A percentile compares a stretch with the other conserved stretches of the same genome.
Evolutionary conservation across 2,329 filamentous ascomycete species (phyloP).

Genomic region (Epichloe scottii): DNA sequence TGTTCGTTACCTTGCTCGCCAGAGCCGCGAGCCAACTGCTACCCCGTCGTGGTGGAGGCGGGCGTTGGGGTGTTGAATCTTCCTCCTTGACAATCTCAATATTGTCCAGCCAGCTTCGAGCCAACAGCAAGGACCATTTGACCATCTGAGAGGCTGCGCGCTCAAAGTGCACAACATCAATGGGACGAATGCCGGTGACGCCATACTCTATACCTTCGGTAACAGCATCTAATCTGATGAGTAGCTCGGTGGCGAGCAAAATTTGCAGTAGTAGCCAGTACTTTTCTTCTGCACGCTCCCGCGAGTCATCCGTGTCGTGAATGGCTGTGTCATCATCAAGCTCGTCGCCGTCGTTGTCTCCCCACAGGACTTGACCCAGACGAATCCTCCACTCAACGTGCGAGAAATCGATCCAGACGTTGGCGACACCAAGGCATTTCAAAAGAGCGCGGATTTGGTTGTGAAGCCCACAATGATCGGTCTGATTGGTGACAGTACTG

Average conservation of each 20-base stretch:
- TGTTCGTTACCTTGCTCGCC: constrained; percentile 38
- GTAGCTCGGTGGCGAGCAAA: constrained; percentile 50
- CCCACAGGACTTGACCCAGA: constrained; percentile 61
- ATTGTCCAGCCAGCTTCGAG: constrained; percentile 55
- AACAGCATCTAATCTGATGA: constrained; percentile 50
- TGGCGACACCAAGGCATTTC: constrained; percentile 49
- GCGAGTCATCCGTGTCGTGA: constrained; percentile 32
- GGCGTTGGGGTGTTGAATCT: constrained; percentile 8
- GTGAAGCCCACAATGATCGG: constrained; percentile 49
- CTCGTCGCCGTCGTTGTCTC: constrained; percentile 36
- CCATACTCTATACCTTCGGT: constrained; percentile 47
- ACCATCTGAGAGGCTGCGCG: constrained; percentile 48
- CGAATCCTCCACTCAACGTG: constrained; percentile 64
- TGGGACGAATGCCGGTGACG: constrained; percentile 36
- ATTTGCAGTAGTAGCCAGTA: constrained; percentile 58
- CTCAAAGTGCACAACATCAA: constrained; percentile 48
- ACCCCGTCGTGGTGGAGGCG: constrained; percentile 9
- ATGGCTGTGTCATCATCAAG: constrained; percentile 40
- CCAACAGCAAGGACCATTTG: constrained; percentile 54
- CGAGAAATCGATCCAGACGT: constrained; percentile 64
- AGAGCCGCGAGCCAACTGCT: constrained; percentile 44
- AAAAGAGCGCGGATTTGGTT: constrained; percentile 60
- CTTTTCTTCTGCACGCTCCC: constrained; percentile 46
- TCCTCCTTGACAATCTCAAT: constrained; percentile 42
- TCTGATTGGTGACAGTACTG: constrained; percentile 40